phyloP scores from a whole-genome alignment of 768 basidiomycete species.

The Megacollybia marginata region DNA sequence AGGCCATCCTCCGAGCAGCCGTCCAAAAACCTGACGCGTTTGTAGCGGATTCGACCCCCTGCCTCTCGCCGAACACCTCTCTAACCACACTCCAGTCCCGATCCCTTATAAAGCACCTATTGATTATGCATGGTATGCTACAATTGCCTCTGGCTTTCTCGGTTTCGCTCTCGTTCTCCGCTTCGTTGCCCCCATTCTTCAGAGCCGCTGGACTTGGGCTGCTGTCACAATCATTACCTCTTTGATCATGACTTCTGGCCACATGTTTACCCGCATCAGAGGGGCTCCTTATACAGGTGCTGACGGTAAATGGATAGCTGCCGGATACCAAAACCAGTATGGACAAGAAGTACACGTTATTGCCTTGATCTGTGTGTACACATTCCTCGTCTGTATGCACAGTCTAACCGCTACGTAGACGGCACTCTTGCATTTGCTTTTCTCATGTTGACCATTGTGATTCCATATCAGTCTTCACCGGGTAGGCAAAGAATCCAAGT shows the following conservation, averaged over 20 bases:
- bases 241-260: constrained; percentile 85
- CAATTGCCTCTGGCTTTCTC: constrained; percentile 37
- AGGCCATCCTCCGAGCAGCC: constrained; percentile 13
- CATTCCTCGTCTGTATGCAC: background rate
- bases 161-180: constrained; percentile 44
- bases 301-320: constrained; percentile 75
- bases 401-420: constrained; percentile 44
- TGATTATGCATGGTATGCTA: constrained; percentile 56
- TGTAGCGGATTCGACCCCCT: constrained; percentile 77
- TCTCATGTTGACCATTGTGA: constrained; percentile 70
- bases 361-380: constrained; percentile 70
- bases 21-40: background rate
- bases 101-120: constrained; percentile 81
- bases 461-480: constrained; percentile 71
- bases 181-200: constrained; percentile 56
- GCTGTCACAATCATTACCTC: constrained; percentile 45
- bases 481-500: constrained; percentile 76
- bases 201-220: constrained; percentile 78
- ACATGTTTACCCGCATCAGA: constrained; percentile 96
- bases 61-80: constrained; percentile 70
- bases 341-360: constrained; percentile 92
- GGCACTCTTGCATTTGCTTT: constrained; percentile 74
- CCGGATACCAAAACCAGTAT: constrained; percentile 83
- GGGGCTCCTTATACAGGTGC: constrained; percentile 60
- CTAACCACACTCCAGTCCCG: constrained; percentile 63